Evolutionary conservation across 2,329 filamentous ascomycete species (phyloP), one percentile per base, ranked within the genome.

Genomic region (Monilinia aucupariae): DNA sequence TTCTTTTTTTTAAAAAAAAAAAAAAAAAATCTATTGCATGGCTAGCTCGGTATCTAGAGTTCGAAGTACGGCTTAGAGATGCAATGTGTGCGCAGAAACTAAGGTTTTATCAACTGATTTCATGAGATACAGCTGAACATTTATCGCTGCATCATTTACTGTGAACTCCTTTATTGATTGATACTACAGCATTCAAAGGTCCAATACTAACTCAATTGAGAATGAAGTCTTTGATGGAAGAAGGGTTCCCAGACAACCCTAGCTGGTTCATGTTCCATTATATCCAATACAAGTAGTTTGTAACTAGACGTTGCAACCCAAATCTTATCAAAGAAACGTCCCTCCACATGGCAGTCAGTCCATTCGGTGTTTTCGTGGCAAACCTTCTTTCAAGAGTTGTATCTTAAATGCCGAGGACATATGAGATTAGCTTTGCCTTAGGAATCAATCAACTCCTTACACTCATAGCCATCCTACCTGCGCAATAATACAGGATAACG

Each of bases 141-240:
- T 34, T 47, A 12, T 34, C n/a, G n/a, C n/a, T n/a, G n/a, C n/a
- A n/a, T n/a, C n/a, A n/a, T n/a, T n/a, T n/a, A n/a, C n/a, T 10
- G 41, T 34, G 27, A 45, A 45, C 43, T 9, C 0, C 20, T 55
- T 32, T 3, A 22, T 32, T 43, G 37, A 45, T 13, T 45, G 10
- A 43, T 22, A 45, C 9, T 2, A 20, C 8, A 5, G 3, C 12
- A 1, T 20, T 25, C 22, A n/a, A 47, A 47, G 47, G 20, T 20
- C 20, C 1, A 12, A 56, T 3, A 56, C 6, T 17, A 22, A 9
- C 2, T 17, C 4, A 22, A 45, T 6, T 32, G 43, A 12, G 3
- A 22, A n/a, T 30, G 25, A 34, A n/a, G 0, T 13, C 1, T 2
- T 54, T 4, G 1, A 22, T n/a, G 0, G 20, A 1, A 15, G n/a